Conservation (phyloP, 208 protist genomes). For the Wallacemonas sp. region DNA sequence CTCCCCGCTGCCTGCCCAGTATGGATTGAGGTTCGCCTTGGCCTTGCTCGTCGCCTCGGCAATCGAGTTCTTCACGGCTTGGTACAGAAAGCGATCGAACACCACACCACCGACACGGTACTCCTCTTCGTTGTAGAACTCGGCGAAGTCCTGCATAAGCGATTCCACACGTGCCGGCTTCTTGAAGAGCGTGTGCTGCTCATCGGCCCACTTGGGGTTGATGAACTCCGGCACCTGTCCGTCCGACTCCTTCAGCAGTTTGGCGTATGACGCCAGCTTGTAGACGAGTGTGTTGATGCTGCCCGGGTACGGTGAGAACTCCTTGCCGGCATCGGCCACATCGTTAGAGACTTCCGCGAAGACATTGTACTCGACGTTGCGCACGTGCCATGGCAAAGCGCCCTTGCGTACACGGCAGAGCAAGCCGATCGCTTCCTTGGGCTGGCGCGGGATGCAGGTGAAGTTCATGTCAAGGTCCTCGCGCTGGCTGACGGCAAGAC, state of each 20-base stretch:
- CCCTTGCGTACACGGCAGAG: slow-evolving; percentile 33
- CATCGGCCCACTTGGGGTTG: slow-evolving; percentile 92
- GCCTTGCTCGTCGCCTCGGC: slow-evolving; percentile 47
- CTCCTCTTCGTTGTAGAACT: slow-evolving; percentile 9
- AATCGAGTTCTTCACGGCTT: slow-evolving; percentile 87
- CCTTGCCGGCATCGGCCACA: slow-evolving; percentile 17
- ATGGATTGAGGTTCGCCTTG: slow-evolving; percentile 33
- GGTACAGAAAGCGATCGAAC: slow-evolving; percentile 78
- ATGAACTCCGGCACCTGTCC: slow-evolving; percentile 93
- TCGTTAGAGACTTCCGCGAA: slow-evolving; percentile 68
- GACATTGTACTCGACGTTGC: slow-evolving; percentile 88
- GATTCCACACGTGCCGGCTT: slow-evolving; percentile 87
- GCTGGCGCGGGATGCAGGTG: slow-evolving; percentile 84
- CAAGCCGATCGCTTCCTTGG: slow-evolving; percentile 80
- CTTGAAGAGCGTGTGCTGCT: slow-evolving; percentile 48
- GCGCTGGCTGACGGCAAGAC: slow-evolving; percentile 71
- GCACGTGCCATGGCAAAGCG: slow-evolving; percentile 24
- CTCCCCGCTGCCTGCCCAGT: slow-evolving; percentile 77
- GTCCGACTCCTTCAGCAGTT: slow-evolving; percentile 44
- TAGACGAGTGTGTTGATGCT: slow-evolving; percentile 93
- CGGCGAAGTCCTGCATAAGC: slow-evolving; percentile 90
- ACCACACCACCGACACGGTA: slow-evolving; percentile 66
- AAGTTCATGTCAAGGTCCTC: slow-evolving; percentile 86
- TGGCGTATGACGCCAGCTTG: slow-evolving; percentile 57
- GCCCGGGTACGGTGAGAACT: slow-evolving; percentile 87